A percentile compares a stretch with the other conserved stretches of the same genome.
Conservation (phyloP, 306 rosid genomes). For the Gynostemma pentaphyllum region DNA sequence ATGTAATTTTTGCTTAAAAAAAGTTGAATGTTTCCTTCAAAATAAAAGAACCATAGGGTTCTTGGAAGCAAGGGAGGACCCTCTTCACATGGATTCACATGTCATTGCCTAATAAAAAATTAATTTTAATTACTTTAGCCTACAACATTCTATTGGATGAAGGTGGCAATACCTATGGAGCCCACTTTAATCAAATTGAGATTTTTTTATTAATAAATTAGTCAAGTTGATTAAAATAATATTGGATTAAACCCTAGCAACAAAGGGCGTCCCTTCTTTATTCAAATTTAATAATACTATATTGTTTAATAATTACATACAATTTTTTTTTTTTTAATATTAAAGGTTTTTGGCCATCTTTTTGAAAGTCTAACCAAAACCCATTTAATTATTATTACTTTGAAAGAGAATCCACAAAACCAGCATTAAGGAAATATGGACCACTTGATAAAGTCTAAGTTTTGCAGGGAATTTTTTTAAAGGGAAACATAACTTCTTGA, state of each 20-base stretch:
- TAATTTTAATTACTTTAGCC: background rate
- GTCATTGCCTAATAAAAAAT: constrained; percentile 24
- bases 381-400: constrained; percentile 13
- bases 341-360: background rate
- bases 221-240: constrained; percentile 21
- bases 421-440: constrained; percentile 24
- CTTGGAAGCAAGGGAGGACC: constrained; percentile 33
- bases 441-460: constrained; percentile 23
- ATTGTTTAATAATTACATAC: background rate
- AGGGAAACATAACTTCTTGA: background rate
- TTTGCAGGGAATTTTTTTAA: background rate
- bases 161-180: constrained; percentile 18
- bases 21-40: constrained; percentile 17
- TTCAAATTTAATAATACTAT: background rate
- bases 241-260: constrained; percentile 20
- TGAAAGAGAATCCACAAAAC: constrained; percentile 26
- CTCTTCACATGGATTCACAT: constrained; percentile 60
- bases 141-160: constrained; percentile 23
- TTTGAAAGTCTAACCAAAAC: constrained; percentile 18
- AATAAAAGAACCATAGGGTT: constrained; percentile 19
- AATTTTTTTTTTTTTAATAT: background rate
- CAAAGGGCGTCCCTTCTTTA: constrained; percentile 16
- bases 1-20: background rate
- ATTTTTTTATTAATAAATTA: constrained; percentile 21
- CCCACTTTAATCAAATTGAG: constrained; percentile 20